These are phyloP conservation scores for Casaregolazyma lundiana DNA, from an alignment of 1,139 yeast species.

Conservation along the genomic window DNA sequence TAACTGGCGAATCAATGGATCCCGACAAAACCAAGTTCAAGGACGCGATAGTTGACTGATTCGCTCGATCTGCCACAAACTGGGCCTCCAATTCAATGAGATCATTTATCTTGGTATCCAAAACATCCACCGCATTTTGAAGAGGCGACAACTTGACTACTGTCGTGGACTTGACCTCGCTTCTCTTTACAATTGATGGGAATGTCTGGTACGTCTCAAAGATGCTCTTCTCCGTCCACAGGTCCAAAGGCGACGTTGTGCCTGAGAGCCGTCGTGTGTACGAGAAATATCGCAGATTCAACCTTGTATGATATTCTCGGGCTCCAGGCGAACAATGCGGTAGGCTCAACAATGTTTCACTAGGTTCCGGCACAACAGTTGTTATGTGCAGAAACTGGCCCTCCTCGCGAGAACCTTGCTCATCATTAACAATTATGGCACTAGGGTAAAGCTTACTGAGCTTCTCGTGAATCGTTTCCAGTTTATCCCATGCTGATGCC, in stretches of 20 bases:
- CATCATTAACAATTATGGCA: slow-evolving; percentile 65
- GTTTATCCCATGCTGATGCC: slow-evolving; percentile 84
- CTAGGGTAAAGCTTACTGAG: slow-evolving; percentile 76
- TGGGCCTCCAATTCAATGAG: slow-evolving; percentile 63
- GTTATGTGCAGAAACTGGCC: slow-evolving; percentile 74
- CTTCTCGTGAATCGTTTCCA: slow-evolving; percentile 77
- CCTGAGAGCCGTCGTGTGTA: slow-evolving; percentile 72
- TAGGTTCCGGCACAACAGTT: slow-evolving; percentile 56
- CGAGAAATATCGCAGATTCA: slow-evolving; percentile 67
- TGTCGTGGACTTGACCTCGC: slow-evolving; percentile 56
- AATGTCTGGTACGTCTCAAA: slow-evolving; percentile 71
- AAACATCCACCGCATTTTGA: slow-evolving; percentile 71
- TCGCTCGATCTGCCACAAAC: slow-evolving; percentile 50
- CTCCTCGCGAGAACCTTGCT: slow-evolving; percentile 59
- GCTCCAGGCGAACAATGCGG: slow-evolving; percentile 27
- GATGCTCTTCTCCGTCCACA: slow-evolving; percentile 87
- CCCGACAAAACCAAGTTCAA: slow-evolving; percentile 78
- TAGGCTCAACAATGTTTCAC: slow-evolving; percentile 10
- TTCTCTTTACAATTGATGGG: slow-evolving; percentile 86
- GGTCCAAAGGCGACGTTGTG: slow-evolving; percentile 62
- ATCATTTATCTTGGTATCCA: slow-evolving; percentile 67
- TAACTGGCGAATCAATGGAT: slow-evolving; percentile 87
- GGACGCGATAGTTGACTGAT: slow-evolving; percentile 45
- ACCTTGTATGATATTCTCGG: slow-evolving; percentile 33
- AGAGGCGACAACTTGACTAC: slow-evolving; percentile 73